Base-by-base conservation (phyloP, 192 early-diverging fungal species). In the Entophlyctis helioformis region DNA sequence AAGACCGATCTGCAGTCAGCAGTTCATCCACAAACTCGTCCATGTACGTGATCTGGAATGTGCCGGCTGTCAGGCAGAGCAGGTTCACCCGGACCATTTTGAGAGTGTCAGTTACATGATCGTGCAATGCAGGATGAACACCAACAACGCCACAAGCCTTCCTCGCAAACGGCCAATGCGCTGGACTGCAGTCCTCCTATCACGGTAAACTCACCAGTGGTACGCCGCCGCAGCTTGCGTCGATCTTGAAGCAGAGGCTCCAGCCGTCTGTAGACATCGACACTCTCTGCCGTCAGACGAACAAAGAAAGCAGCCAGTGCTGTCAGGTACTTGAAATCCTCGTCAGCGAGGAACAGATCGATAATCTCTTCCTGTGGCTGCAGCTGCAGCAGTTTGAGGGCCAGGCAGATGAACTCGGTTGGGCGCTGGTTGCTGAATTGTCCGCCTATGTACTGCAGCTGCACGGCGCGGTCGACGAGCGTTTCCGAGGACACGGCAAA, bases 11-110 rank as follows among this genome's bases (percentile, higher is more conserved):
- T 20, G 85, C 76, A 11, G 67, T 55, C 39, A 98, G 63, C 19
- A 98, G 63, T 21, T 80, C 62, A 56, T 98, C 89, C 24, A 91
- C 74, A 57, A 96, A 93, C 57, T 89, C 82, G 51, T 96, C 93
- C 80, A 98, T 81, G 50, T 77, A 66, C 3, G 80, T 79, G 8
- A 87, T 50, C 25, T 60, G 56, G 27, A 54, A 69, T 6, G 65
- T 67, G 1, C 69, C 71, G 37, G 51, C 67, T 76, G 21, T 11
- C n/a, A n/a, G n/a, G n/a, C n/a, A n/a, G n/a, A n/a, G n/a, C n/a
- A n/a, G n/a, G n/a, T n/a, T n/a, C n/a, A n/a, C n/a, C n/a, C n/a
- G n/a, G n/a, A n/a, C n/a, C n/a, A n/a, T n/a, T n/a, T n/a, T n/a
- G n/a, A n/a, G n/a, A n/a, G n/a, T n/a, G n/a, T n/a, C n/a, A n/a